Evolutionary conservation across 768 basidiomycete genomes (phyloP).

Genomic region (Chalciporus chontae): DNA sequence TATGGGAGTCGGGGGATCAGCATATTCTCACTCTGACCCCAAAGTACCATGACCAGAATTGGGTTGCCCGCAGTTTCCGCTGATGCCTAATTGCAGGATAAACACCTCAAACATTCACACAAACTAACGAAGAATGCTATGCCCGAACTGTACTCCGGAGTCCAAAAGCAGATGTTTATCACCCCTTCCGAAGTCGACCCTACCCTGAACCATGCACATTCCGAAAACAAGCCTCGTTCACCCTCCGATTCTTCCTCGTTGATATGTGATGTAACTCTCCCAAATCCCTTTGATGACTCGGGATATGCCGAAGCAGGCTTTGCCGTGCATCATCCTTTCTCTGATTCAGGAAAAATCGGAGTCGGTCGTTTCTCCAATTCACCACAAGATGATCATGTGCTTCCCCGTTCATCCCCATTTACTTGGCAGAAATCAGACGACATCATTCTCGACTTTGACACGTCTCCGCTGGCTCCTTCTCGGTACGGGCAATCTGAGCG

Average conservation of each 20-base stretch:
- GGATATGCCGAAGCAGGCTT: neutral
- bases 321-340: neutral
- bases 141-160: neutral
- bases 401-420: conserved; percentile 26
- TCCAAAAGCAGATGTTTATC: neutral
- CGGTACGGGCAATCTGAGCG: neutral
- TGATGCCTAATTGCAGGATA: conserved; percentile 12
- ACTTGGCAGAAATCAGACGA: conserved; percentile 11
- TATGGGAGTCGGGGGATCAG: neutral
- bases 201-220: neutral
- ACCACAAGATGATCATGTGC: neutral
- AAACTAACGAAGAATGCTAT: neutral
- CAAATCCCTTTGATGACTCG: conserved; percentile 2
- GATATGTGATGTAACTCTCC: neutral
- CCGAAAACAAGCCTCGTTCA: neutral
- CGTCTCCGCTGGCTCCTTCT: conserved; percentile 16
- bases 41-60: conserved; percentile 11
- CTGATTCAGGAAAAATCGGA: neutral
- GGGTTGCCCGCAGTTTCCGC: neutral
- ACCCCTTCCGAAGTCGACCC: neutral
- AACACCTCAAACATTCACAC: neutral
- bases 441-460: conserved; percentile 21
- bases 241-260: neutral
- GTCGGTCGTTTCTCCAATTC: neutral
- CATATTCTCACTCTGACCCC: neutral